Conservation (phyloP, 305 asterid species). For the Solanum hybrid region DNA sequence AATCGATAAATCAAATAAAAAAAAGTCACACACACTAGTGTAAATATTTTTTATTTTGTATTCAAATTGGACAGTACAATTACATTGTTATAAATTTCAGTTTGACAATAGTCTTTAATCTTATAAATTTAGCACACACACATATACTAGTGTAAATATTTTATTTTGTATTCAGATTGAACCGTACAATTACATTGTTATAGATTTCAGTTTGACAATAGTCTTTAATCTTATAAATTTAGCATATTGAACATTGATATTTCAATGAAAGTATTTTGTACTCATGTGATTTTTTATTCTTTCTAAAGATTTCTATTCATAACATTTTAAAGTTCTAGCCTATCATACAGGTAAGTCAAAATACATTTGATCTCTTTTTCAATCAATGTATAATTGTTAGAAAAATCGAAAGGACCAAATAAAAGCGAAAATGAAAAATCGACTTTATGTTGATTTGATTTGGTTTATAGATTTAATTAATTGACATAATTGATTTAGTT, state of each 20-base stretch:
- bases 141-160: neutral
- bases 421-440: too few species aligned
- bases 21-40: neutral
- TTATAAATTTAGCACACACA: neutral
- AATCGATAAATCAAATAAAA: too few species aligned
- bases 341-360: neutral
- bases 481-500: too few species aligned
- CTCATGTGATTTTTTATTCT: neutral
- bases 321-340: neutral
- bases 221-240: neutral
- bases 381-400: neutral
- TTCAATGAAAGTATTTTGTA: neutral
- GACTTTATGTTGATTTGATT: neutral
- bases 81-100: neutral
- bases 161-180: neutral
- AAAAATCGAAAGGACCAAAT: neutral
- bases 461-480: too few species aligned
- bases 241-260: neutral
- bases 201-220: neutral
- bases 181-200: neutral
- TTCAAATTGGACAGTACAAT: neutral
- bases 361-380: neutral
- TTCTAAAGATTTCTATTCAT: neutral
- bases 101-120: neutral
- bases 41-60: too few species aligned